Evolutionary conservation across 768 basidiomycete genomes (phyloP).

Genomic region (Mycena olivaceomarginata): DNA sequence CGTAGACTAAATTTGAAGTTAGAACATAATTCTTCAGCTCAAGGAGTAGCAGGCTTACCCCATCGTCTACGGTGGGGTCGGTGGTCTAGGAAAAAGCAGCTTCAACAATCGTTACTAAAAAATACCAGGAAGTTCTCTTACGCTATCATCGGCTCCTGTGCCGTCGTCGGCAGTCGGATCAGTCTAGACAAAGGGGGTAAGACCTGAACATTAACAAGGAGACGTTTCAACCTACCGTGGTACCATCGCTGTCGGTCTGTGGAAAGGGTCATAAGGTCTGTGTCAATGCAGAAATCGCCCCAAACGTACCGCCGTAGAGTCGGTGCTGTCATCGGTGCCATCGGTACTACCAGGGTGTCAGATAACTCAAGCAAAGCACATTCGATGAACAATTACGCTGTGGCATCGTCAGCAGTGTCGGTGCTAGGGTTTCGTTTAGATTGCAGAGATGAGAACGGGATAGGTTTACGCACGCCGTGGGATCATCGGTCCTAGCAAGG

Average conservation of each 20-base stretch:
- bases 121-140: background rate
- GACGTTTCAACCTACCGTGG: no score
- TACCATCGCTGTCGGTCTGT: background rate
- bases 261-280: background rate
- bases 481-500: background rate
- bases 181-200: background rate
- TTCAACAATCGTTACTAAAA: background rate
- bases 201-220: no score
- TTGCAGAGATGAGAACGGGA: background rate
- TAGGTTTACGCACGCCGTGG: background rate
- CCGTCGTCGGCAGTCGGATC: background rate
- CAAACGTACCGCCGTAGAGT: background rate
- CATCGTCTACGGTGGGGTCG: slow-evolving; percentile 9
- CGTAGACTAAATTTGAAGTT: background rate
- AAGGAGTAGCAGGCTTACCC: background rate
- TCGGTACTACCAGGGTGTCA: background rate
- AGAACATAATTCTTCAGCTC: background rate
- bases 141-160: background rate
- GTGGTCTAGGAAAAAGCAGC: background rate
- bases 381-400: slow-evolving; percentile 3
- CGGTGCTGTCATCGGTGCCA: background rate
- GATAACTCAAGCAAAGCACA: background rate
- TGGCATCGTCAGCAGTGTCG: slow-evolving; percentile 12
- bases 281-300: background rate
- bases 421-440: slow-evolving; percentile 5